A percentile compares a stretch with the other conserved stretches of the same genome.
Evolutionary conservation across 2,329 filamentous ascomycete genomes (phyloP).

Genomic region (Simplicillium sp.): DNA sequence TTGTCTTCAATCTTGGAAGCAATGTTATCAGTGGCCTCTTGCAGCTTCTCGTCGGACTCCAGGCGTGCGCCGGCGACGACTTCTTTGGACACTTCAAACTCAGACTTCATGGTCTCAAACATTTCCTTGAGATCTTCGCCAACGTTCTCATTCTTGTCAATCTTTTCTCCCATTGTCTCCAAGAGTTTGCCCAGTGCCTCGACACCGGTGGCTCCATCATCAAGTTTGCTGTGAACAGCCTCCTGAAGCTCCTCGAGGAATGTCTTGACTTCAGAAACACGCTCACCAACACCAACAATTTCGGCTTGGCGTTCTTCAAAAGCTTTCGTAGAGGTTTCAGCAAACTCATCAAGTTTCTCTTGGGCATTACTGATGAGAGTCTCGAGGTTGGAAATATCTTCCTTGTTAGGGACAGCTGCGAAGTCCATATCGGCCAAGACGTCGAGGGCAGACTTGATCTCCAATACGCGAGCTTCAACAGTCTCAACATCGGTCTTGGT

Average conservation of each 20-base stretch:
- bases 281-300: slow-evolving; percentile 67
- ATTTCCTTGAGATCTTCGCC: slow-evolving; percentile 61
- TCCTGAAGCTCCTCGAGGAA: slow-evolving; percentile 72
- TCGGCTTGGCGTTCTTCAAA: slow-evolving; percentile 80
- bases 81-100: slow-evolving; percentile 80
- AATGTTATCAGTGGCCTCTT: slow-evolving; percentile 44
- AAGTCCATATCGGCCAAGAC: slow-evolving; percentile 63
- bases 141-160: slow-evolving; percentile 46
- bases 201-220: slow-evolving; percentile 62
- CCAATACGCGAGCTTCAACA: slow-evolving; percentile 71
- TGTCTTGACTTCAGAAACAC: slow-evolving; percentile 67
- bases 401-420: slow-evolving; percentile 62
- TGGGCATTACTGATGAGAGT: slow-evolving; percentile 63
- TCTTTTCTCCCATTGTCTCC: slow-evolving; percentile 54
- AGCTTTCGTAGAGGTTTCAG: slow-evolving; percentile 65
- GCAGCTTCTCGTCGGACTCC: slow-evolving; percentile 73
- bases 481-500: slow-evolving; percentile 77
- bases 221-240: slow-evolving; percentile 66
- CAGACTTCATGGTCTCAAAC: slow-evolving; percentile 65
- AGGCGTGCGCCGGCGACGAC: slow-evolving; percentile 72
- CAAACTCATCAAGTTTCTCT: slow-evolving; percentile 56
- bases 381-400: slow-evolving; percentile 57
- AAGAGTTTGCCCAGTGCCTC: slow-evolving; percentile 65
- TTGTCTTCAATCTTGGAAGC: slow-evolving; percentile 51
- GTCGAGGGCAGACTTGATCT: slow-evolving; percentile 72